Percentiles rank a stretch among this genome's conserved stretches.
phyloP scores from a whole-genome alignment of 768 basidiomycete species.

The Dacryopinax primogenitus region DNA sequence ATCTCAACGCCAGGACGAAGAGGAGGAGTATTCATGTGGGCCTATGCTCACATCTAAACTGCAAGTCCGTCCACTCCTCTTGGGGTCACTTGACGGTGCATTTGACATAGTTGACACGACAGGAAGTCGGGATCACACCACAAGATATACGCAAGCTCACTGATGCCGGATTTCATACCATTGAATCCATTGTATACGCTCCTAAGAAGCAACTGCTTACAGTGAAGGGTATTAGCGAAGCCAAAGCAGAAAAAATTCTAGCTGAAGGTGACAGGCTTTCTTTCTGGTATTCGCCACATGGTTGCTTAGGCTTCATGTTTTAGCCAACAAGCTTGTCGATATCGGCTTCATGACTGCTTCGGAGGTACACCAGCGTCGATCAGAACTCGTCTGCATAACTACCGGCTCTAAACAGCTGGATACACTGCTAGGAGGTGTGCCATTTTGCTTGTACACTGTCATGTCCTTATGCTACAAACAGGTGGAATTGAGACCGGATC shows the following conservation, averaged over 20 bases:
- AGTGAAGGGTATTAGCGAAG: constrained; percentile 94
- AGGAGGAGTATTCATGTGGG: constrained; percentile 49
- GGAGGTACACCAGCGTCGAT: constrained; percentile 86
- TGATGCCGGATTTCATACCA: constrained; percentile 83
- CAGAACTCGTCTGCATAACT: constrained; percentile 90
- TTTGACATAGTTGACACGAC: constrained; percentile 25
- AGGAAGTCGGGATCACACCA: constrained; percentile 77
- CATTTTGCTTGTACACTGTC: neutral
- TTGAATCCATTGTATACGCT: constrained; percentile 92
- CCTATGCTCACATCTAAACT: constrained; percentile 72
- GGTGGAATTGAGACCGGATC: constrained; percentile 97
- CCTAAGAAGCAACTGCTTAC: constrained; percentile 82
- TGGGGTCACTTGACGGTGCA: neutral
- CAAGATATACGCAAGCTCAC: constrained; percentile 91
- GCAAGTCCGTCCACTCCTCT: constrained; percentile 22
- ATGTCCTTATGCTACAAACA: constrained; percentile 22
- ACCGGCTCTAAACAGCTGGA: constrained; percentile 95
- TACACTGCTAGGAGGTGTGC: constrained; percentile 77
- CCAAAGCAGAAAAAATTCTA: constrained; percentile 94
- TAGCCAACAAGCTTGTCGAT: constrained; percentile 91
- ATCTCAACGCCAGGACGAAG: constrained; percentile 34
- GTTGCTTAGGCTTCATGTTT: neutral
- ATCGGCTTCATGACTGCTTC: constrained; percentile 97
- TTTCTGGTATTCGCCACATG: constrained; percentile 1
- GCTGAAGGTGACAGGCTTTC: constrained; percentile 58